These are phyloP conservation scores for Holtermannia corniformis DNA, from an alignment of 768 basidiomycete genomes.

Conservation along the genomic window DNA sequence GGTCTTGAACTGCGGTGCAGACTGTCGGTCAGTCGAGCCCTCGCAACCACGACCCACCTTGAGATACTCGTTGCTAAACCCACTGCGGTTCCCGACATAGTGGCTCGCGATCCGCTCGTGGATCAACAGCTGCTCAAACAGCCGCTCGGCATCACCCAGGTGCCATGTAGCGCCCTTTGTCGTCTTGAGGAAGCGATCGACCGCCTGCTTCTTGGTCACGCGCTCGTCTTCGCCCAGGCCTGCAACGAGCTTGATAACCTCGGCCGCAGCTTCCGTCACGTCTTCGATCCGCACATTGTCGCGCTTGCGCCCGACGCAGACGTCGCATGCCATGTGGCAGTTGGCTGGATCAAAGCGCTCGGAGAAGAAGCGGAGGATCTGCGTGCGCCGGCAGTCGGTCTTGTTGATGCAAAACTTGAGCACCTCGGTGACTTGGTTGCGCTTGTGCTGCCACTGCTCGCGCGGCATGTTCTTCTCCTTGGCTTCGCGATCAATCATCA, in stretches of 20 bases:
- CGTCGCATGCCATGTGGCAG: conserved; percentile 72
- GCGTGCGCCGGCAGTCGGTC: conserved; percentile 74
- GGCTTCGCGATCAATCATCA: conserved; percentile 50
- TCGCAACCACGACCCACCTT: conserved; percentile 18
- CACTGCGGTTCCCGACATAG: conserved; percentile 44
- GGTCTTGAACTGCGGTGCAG: not conserved
- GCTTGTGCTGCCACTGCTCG: conserved; percentile 60
- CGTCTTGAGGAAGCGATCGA: conserved; percentile 59
- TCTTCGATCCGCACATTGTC: conserved; percentile 48
- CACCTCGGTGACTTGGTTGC: conserved; percentile 57
- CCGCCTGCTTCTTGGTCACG: conserved; percentile 55
- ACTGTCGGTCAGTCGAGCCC: not conserved
- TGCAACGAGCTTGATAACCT: conserved; percentile 54
- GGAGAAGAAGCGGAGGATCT: conserved; percentile 80
- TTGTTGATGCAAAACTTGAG: conserved; percentile 70
- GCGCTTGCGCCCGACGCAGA: conserved; percentile 53
- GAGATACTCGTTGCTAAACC: conserved; percentile 44
- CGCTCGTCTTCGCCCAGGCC: conserved; percentile 47
- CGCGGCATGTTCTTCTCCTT: conserved; percentile 46
- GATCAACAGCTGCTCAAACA: conserved; percentile 53
- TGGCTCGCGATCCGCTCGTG: conserved; percentile 50
- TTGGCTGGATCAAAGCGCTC: conserved; percentile 61
- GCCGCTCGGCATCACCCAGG: conserved; percentile 53
- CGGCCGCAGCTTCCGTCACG: conserved; percentile 52
- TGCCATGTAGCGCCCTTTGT: conserved; percentile 47